These are phyloP conservation scores for Schwanniomyces yamadae DNA, from an alignment of 805 yeast genomes.

Conservation along the genomic window DNA sequence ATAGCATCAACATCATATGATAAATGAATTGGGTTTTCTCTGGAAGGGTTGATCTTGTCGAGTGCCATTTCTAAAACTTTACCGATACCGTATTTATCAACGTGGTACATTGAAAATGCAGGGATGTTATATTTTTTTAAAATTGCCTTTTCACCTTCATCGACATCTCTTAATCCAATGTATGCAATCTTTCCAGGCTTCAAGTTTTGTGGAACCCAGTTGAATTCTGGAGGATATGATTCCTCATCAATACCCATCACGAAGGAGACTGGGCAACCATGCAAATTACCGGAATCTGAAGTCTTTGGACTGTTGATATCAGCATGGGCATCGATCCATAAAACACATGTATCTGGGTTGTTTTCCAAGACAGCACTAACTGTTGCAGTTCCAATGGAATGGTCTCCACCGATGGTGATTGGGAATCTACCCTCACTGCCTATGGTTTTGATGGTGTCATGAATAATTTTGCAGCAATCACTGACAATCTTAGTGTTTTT, in stretches of 20 bases:
- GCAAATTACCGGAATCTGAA: constrained; percentile 86
- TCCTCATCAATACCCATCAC: constrained; percentile 75
- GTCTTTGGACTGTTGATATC: constrained; percentile 88
- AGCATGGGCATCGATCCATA: constrained; percentile 99
- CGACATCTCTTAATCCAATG: constrained; percentile 94
- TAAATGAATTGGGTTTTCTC: constrained; percentile 72
- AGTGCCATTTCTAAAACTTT: constrained; percentile 91
- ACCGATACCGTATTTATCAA: constrained; percentile 91
- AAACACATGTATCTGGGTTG: constrained; percentile 82
- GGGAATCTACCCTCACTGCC: constrained; percentile 57
- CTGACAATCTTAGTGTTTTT: constrained; percentile 80
- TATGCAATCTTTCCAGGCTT: constrained; percentile 75
- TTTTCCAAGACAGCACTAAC: constrained; percentile 77
- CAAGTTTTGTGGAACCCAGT: constrained; percentile 76
- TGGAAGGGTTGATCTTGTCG: constrained; percentile 68
- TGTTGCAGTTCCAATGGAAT: constrained; percentile 92
- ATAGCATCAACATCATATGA: constrained; percentile 96
- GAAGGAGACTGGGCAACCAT: constrained; percentile 95
- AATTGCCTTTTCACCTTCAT: constrained; percentile 76
- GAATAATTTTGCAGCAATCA: constrained; percentile 63
- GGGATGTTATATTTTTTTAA: constrained; percentile 69
- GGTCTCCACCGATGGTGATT: constrained; percentile 93
- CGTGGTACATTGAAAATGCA: constrained; percentile 93
- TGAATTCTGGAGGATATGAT: constrained; percentile 67
- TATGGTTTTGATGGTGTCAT: constrained; percentile 55